Percentiles rank a stretch among this genome's conserved stretches.
These are phyloP conservation scores for Ceratobasidium sp. DNA, from an alignment of 1,284 basidiomycete genomes.

Conservation along the genomic window DNA sequence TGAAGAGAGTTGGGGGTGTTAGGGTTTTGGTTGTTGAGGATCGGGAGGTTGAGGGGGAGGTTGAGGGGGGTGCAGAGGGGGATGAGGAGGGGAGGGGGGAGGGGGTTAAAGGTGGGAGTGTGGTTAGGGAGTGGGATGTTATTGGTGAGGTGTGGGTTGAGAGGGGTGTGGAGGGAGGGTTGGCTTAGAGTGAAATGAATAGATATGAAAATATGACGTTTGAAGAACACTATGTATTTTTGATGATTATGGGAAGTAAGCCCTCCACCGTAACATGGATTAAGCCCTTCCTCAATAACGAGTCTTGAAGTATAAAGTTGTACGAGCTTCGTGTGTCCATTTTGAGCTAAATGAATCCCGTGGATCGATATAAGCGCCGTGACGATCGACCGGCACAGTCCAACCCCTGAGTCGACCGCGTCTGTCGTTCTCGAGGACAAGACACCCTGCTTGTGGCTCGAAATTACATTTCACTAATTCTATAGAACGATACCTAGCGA, in stretches of 20 bases:
- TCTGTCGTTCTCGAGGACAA: not conserved
- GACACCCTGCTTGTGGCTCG: not conserved
- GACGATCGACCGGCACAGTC: constrained; percentile 24
- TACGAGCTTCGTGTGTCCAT: too few species aligned
- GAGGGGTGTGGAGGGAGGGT: not conserved
- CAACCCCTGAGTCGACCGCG: constrained; percentile 39
- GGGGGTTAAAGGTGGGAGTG: constrained; percentile 56
- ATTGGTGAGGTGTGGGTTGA: constrained; percentile 76
- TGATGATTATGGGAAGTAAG: too few species aligned
- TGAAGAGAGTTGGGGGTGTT: constrained; percentile 72
- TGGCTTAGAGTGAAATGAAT: not conserved
- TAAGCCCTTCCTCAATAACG: too few species aligned
- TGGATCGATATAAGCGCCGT: constrained; percentile 41
- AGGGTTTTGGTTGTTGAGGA: constrained; percentile 74
- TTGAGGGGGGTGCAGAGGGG: constrained; percentile 49
- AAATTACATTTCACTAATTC: not conserved
- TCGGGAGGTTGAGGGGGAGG: constrained; percentile 63
- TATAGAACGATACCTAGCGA: not conserved
- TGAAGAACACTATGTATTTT: too few species aligned
- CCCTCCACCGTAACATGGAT: too few species aligned
- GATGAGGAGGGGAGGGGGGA: constrained; percentile 36
- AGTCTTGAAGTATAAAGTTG: too few species aligned
- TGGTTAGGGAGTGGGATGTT: constrained; percentile 76
- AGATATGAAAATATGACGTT: too few species aligned
- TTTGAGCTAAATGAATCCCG: not conserved